Percentiles rank a stretch among this genome's conserved stretches.
Evolutionary conservation across 78 protist genomes (phyloP).

Genomic region (Neovahlkampfia damariscottae): DNA sequence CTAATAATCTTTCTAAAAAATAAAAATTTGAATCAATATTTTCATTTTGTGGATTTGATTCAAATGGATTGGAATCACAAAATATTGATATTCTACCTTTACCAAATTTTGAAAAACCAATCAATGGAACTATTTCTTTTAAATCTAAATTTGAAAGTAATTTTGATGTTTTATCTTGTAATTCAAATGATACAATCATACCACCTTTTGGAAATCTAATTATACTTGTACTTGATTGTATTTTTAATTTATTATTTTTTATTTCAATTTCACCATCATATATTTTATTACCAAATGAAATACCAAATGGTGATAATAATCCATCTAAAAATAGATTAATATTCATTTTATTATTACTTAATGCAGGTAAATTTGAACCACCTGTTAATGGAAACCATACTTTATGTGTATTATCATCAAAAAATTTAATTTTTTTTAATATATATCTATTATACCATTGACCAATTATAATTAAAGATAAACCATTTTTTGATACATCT

Average conservation of each 20-base stretch:
- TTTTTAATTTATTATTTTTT: neutral
- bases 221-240: neutral
- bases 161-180: neutral
- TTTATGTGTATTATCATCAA: slow-evolving; percentile 67
- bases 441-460: slow-evolving; percentile 48
- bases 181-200: neutral
- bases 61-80: neutral
- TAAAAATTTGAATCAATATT: too few species aligned
- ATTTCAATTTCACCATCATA: neutral
- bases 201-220: neutral
- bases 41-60: too few species aligned
- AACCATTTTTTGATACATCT: slow-evolving; percentile 55
- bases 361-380: slow-evolving; percentile 80
- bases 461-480: slow-evolving; percentile 57
- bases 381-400: slow-evolving; percentile 60
- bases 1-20: too few species aligned
- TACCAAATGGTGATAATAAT: neutral
- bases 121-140: neutral
- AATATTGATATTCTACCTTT: neutral
- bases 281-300: neutral
- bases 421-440: slow-evolving; percentile 51
- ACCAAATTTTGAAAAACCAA: neutral
- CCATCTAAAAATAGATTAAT: too few species aligned
- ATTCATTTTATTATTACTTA: too few species aligned
- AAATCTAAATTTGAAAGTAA: neutral